Conservation (phyloP, 495 filamentous ascomycete species). For the Penicillium arizonense region DNA sequence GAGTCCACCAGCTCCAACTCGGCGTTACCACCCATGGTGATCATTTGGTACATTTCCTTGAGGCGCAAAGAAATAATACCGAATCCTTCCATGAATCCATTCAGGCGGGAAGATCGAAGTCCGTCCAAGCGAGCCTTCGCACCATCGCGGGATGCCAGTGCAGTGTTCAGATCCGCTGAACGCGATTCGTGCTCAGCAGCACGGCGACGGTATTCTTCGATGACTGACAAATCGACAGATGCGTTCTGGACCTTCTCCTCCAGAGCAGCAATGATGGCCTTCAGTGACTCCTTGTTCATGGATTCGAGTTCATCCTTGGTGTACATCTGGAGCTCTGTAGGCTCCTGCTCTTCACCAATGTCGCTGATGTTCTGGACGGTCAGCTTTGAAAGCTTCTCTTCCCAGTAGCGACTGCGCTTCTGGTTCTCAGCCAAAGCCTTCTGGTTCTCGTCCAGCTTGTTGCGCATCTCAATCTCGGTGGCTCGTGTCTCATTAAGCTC, state of each 20-base stretch:
- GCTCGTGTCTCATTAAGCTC: constrained; percentile 89
- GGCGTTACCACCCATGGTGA: constrained; percentile 98
- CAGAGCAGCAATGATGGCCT: constrained; percentile 81
- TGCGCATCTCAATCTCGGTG: constrained; percentile 95
- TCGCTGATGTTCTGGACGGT: constrained; percentile 76
- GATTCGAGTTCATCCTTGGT: constrained; percentile 90
- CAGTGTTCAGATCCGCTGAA: constrained; percentile 72
- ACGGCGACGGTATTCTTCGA: constrained; percentile 89
- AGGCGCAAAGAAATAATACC: constrained; percentile 88
- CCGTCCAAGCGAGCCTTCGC: constrained; percentile 91
- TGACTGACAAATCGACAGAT: constrained; percentile 84
- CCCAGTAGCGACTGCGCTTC: constrained; percentile 79
- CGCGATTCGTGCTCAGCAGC: constrained; percentile 83
- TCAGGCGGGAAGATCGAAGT: constrained; percentile 80
- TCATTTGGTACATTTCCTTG: constrained; percentile 99
- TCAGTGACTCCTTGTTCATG: constrained; percentile 84
- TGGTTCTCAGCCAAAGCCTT: constrained; percentile 86
- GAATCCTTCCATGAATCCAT: constrained; percentile 99
- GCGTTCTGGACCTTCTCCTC: constrained; percentile 92
- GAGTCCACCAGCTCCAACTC: constrained; percentile 96
- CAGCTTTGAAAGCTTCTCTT: constrained; percentile 79
- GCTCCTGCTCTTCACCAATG: constrained; percentile 53
- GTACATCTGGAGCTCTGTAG: constrained; percentile 69
- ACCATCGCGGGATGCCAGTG: constrained; percentile 72
- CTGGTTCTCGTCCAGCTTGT: constrained; percentile 91